Conservation (phyloP, 805 yeast species). For the Saccharomycopsis sp. region DNA sequence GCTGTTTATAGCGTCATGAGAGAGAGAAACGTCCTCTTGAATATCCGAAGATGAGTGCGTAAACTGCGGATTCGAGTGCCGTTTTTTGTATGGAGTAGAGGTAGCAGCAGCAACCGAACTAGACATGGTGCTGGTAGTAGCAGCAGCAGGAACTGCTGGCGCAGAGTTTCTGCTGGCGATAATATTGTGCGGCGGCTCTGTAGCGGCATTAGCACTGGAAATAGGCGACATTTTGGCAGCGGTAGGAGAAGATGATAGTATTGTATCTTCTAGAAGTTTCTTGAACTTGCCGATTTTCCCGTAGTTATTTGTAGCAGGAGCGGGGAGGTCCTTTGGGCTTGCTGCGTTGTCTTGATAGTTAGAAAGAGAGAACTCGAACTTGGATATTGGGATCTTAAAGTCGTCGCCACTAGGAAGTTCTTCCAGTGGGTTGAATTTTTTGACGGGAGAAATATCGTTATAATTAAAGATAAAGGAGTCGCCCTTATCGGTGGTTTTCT, state of each 20-base stretch:
- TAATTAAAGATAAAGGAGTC: conserved; percentile 15
- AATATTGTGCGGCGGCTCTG: neutral
- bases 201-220: neutral
- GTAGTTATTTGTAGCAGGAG: neutral
- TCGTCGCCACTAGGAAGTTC: conserved; percentile 10
- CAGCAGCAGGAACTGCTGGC: neutral
- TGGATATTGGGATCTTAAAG: conserved; percentile 9
- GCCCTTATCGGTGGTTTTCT: conserved; percentile 2
- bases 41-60: neutral
- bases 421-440: conserved; percentile 8
- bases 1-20: no score
- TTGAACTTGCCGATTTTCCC: neutral
- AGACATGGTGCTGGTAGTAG: neutral
- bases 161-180: neutral
- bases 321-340: neutral
- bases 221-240: neutral
- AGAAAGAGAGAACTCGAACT: conserved; percentile 10
- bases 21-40: neutral
- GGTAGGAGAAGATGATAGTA: neutral
- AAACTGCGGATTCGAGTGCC: neutral
- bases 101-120: neutral
- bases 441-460: conserved; percentile 18
- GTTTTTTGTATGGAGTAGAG: neutral
- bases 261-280: neutral
- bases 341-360: neutral